Evolutionary conservation across 495 filamentous ascomycete genomes (phyloP).

Genomic region (Penicillium silybi): DNA sequence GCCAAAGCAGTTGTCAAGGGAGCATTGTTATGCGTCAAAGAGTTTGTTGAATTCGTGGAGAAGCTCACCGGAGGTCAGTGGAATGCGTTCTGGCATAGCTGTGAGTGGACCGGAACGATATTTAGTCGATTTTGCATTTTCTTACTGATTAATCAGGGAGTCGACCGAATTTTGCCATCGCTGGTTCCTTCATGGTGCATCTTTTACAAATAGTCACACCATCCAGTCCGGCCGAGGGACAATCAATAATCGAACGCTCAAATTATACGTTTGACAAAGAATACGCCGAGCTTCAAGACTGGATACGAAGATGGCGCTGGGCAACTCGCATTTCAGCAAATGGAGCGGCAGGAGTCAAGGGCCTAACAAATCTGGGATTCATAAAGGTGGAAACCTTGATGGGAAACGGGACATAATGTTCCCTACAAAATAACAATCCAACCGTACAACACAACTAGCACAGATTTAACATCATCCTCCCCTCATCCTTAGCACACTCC

Average conservation of each 20-base stretch:
- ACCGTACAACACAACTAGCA: background rate
- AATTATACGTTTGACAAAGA: slow-evolving; percentile 1
- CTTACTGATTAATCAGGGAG: background rate
- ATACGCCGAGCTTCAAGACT: slow-evolving; percentile 1
- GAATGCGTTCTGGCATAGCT: slow-evolving; percentile 6
- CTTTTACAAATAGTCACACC: background rate
- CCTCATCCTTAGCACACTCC: slow-evolving; percentile 6
- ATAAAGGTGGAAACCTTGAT: slow-evolving; percentile 1
- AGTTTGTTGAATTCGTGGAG: slow-evolving; percentile 4
- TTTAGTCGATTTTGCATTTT: no score
- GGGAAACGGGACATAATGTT: background rate
- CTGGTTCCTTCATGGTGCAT: slow-evolving; percentile 3
- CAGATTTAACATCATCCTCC: slow-evolving; percentile 2
- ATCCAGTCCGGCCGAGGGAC: no score
- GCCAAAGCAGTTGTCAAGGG: slow-evolving; percentile 3
- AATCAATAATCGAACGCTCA: no score
- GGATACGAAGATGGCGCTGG: slow-evolving; percentile 5
- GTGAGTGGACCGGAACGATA: no score
- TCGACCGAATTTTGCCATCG: slow-evolving; percentile 5
- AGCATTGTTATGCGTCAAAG: slow-evolving; percentile 3
- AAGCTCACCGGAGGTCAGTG: slow-evolving; percentile 1
- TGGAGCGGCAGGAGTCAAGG: background rate
- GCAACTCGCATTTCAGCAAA: slow-evolving; percentile 5
- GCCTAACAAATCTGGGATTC: slow-evolving; percentile 1
- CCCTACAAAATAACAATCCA: background rate